Conservation (phyloP, 768 basidiomycete genomes). For the Polyporus arcularius region DNA sequence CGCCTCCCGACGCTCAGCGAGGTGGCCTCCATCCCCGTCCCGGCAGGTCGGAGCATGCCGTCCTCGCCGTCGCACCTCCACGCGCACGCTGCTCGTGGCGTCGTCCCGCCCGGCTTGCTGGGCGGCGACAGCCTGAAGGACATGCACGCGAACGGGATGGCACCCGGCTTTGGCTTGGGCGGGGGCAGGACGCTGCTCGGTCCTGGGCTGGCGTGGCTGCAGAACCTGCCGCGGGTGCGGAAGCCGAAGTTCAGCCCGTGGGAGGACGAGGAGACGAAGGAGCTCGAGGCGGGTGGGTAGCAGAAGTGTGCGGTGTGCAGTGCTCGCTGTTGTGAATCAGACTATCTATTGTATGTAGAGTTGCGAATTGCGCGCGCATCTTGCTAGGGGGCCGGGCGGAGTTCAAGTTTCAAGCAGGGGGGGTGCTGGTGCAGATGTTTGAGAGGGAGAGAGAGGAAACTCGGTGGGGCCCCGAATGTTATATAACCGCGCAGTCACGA, state of each 20-base stretch:
- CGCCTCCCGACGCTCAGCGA: constrained; percentile 77
- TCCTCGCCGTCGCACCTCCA: constrained; percentile 63
- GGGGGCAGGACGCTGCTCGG: constrained; percentile 21
- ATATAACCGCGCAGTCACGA: constrained; percentile 25
- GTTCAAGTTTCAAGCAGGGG: background rate
- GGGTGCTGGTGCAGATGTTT: background rate
- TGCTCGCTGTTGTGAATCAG: background rate
- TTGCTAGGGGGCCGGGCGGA: background rate
- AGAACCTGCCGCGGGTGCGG: constrained; percentile 60
- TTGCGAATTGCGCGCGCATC: background rate
- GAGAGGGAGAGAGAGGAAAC: background rate
- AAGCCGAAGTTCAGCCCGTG: constrained; percentile 79
- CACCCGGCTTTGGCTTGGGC: constrained; percentile 5
- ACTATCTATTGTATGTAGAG: constrained; percentile 6
- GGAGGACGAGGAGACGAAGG: constrained; percentile 61
- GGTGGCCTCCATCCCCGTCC: constrained; percentile 36
- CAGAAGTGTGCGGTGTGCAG: background rate
- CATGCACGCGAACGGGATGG: constrained; percentile 1
- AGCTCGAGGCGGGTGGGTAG: constrained; percentile 10
- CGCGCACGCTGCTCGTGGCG: constrained; percentile 29
- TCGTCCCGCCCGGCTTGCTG: constrained; percentile 22
- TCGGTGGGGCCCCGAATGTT: constrained; percentile 7
- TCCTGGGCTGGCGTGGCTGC: constrained; percentile 66
- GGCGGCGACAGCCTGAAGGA: background rate
- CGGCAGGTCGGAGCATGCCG: constrained; percentile 42